These are phyloP conservation scores for Alternaria viburni DNA, from an alignment of 2,329 filamentous ascomycete species.

Conservation along the genomic window DNA sequence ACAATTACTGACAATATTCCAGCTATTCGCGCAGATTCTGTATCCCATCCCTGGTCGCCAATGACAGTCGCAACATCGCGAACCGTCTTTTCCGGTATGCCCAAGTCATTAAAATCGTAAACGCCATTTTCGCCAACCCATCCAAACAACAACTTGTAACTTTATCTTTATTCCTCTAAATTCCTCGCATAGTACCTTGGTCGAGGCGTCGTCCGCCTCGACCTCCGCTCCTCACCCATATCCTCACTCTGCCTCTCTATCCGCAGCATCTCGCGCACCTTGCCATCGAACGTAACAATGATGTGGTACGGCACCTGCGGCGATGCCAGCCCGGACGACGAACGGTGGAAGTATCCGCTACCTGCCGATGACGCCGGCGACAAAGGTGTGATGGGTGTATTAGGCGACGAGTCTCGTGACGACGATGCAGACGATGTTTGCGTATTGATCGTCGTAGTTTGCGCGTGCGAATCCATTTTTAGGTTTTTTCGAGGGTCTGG, in stretches of 20 bases:
- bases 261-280: constrained; percentile 32
- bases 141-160: not conserved
- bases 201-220: constrained; percentile 4
- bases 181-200: constrained; percentile 19
- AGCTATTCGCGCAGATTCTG: not conserved
- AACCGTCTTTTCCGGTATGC: not conserved
- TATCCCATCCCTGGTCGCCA: not conserved
- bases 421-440: not conserved
- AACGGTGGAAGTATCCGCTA: constrained; percentile 8
- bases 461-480: constrained; percentile 2
- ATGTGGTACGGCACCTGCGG: constrained; percentile 34
- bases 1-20: not conserved
- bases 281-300: constrained; percentile 37
- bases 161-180: not conserved
- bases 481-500: not conserved
- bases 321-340: constrained; percentile 10
- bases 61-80: not conserved
- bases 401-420: constrained; percentile 3
- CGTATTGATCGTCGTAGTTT: not conserved
- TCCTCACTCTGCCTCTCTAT: constrained; percentile 20
- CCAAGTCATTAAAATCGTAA: constrained; percentile 3
- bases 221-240: constrained; percentile 6
- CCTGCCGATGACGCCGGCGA: constrained; percentile 9
- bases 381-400: constrained; percentile 2
- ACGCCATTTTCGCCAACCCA: not conserved